phyloP scores from a whole-genome alignment of 2,329 filamentous ascomycete genomes.

The Lasiodiplodia theobromae region DNA sequence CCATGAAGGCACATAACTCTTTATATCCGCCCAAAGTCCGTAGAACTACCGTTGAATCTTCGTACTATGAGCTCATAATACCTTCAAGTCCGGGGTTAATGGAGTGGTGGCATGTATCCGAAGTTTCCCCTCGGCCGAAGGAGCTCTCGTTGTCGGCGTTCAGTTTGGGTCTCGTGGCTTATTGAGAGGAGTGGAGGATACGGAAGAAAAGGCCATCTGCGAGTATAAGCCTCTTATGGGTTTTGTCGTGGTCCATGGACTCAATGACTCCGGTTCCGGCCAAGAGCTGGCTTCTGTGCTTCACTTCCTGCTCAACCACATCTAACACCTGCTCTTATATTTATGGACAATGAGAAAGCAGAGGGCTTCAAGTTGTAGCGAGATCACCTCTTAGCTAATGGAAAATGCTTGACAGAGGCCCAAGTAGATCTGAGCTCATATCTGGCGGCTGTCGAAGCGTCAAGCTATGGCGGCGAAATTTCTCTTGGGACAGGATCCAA shows the following conservation, averaged over 20 bases:
- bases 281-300: background rate
- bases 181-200: background rate
- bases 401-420: too few relatives aligned
- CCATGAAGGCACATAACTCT: background rate
- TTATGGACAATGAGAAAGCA: too few relatives aligned
- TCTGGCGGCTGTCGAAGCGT: too few relatives aligned
- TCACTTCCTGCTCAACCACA: background rate
- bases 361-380: too few relatives aligned
- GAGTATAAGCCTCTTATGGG: background rate
- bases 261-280: too few relatives aligned
- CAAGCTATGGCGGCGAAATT: too few relatives aligned
- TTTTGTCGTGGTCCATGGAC: background rate
- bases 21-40: background rate
- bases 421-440: too few relatives aligned
- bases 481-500: too few relatives aligned
- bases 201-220: background rate
- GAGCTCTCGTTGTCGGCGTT: background rate
- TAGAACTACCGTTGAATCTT: background rate
- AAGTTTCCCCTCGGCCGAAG: constrained; percentile 16
- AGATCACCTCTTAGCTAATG: too few relatives aligned
- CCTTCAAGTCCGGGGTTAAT: too few relatives aligned
- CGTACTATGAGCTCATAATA: background rate
- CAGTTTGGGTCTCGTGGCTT: background rate
- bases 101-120: background rate
- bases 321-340: background rate